Base-by-base conservation (phyloP, 306 rosid genomes). In the Styphnolobium japonicum region DNA sequence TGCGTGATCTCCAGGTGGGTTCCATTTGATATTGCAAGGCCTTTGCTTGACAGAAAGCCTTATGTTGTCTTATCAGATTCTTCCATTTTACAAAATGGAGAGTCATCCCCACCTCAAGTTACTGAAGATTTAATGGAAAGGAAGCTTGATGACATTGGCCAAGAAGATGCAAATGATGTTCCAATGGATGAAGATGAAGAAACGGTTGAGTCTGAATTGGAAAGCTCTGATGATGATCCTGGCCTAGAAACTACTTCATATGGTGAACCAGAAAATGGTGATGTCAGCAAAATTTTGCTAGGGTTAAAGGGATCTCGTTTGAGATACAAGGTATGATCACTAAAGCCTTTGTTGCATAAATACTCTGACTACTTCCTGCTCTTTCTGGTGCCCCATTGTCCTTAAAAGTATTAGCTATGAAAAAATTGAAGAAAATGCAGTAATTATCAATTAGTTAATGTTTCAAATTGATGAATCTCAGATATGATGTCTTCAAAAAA, bases 31-130 rank as follows among this genome's bases (percentile, higher is more conserved):
- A 68, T 85, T 16, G 90, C 89, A 21, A 90, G 84, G 89, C 97
- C 92, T 84, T 82, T 85, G 81, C 99, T 96, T 61, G 97, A 96
- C 80, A 81, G 79, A 87, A 86, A 60, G 71, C 85, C 80, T 23
- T 93, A 96, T 57, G 97, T 70, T 60, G 90, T 91, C 84, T 82
- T 96, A 71, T 96, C 98, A 8, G 94, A 93, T 83, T 80, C 80
- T 85, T 73, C 93, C 62, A 58, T 64, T 74, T 69, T 80, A 78
- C 91, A 84, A 85, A 89, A 87, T 76, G 91, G 69, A 18, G 93
- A 82, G 83, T 81, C 88, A 31, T 84, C 81, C 31, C 67, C 61
- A 18, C 84, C 84, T 33, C 78, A 53, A 73, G 55, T 37, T 76
- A 67, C 90, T 10, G 87, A 90, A 19, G 84, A 88, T 69, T 81